Evolutionary conservation across 2,329 filamentous ascomycete species (phyloP).

Genomic region (Diaporthe longicolla): DNA sequence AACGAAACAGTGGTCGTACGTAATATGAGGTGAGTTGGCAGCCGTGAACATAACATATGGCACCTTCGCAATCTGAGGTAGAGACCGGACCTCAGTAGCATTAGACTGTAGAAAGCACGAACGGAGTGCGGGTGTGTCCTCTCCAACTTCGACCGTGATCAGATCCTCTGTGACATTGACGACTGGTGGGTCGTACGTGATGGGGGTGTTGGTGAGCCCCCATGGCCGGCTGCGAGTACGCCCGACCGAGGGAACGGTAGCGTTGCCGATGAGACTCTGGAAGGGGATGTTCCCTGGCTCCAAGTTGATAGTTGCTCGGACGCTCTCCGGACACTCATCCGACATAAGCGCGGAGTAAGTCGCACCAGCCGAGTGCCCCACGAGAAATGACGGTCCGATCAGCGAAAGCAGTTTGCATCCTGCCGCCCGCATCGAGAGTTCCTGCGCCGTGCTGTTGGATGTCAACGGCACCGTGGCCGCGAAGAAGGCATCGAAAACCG

Average conservation of each 20-base stretch:
- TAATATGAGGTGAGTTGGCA: constrained; percentile 28
- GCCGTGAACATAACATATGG: constrained; percentile 29
- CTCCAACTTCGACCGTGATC: constrained; percentile 2
- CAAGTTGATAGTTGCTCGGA: constrained; percentile 24
- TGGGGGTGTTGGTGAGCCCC: constrained; percentile 26
- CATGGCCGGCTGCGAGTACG: constrained; percentile 15
- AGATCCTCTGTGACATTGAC: constrained; percentile 1
- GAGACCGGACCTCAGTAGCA: constrained; percentile 19
- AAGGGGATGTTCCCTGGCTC: constrained; percentile 17
- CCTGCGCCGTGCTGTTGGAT: constrained; percentile 48
- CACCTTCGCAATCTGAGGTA: constrained; percentile 19
- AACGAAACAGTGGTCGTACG: constrained; percentile 23
- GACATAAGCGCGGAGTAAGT: constrained; percentile 25
- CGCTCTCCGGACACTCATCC: constrained; percentile 14
- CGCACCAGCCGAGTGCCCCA: constrained; percentile 51
- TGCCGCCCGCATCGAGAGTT: constrained; percentile 48
- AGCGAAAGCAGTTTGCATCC: constrained; percentile 50
- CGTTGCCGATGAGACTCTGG: constrained; percentile 28
- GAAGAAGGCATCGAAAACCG: constrained; percentile 50
- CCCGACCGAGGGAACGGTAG: constrained; percentile 8
- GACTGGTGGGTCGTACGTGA: constrained; percentile 21
- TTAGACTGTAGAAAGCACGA: constrained; percentile 25
- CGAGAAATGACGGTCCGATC: constrained; percentile 50
- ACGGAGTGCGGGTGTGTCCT: background rate
- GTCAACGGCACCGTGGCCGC: constrained; percentile 49